Percentiles rank a stretch among this genome's conserved stretches.
phyloP scores from a whole-genome alignment of 2,329 filamentous ascomycete genomes.

The Epichloe gansuensis region DNA sequence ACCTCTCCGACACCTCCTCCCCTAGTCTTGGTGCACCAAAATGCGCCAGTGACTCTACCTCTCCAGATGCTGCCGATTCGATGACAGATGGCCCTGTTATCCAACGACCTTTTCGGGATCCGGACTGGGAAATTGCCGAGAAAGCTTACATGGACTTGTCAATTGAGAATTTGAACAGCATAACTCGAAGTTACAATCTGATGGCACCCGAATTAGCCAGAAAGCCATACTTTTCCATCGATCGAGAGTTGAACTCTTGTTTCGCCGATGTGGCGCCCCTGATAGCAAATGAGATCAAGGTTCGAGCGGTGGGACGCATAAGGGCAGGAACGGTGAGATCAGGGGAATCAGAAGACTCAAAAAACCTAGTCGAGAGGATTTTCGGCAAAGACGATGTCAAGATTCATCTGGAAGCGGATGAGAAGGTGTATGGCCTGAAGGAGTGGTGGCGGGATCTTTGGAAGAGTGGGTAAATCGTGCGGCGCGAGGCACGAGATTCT shows the following conservation, averaged over 20 bases:
- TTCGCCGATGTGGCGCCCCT: constrained; percentile 76
- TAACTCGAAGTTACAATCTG: constrained; percentile 83
- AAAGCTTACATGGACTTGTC: constrained; percentile 62
- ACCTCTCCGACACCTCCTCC: not conserved
- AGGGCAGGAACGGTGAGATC: constrained; percentile 18
- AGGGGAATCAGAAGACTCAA: constrained; percentile 22
- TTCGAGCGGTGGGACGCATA: constrained; percentile 44
- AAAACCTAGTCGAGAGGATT: constrained; percentile 49
- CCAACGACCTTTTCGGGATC: constrained; percentile 60
- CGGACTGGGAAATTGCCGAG: constrained; percentile 62
- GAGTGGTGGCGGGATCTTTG: constrained; percentile 84
- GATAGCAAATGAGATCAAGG: constrained; percentile 58
- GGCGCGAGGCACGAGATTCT: not conserved
- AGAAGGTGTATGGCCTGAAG: constrained; percentile 69
- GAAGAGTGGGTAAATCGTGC: constrained; percentile 13
- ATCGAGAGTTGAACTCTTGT: constrained; percentile 68
- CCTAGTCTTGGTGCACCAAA: not conserved
- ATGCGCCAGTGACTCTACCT: not conserved
- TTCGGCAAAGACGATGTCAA: constrained; percentile 34
- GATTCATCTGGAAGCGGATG: constrained; percentile 60
- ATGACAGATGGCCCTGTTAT: constrained; percentile 8
- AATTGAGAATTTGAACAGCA: constrained; percentile 62
- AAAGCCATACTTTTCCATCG: constrained; percentile 78
- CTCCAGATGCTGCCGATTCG: not conserved
- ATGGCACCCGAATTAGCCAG: constrained; percentile 87